These are phyloP conservation scores for Populus euphratica DNA, from an alignment of 345 rosid species.

Conservation along the genomic window DNA sequence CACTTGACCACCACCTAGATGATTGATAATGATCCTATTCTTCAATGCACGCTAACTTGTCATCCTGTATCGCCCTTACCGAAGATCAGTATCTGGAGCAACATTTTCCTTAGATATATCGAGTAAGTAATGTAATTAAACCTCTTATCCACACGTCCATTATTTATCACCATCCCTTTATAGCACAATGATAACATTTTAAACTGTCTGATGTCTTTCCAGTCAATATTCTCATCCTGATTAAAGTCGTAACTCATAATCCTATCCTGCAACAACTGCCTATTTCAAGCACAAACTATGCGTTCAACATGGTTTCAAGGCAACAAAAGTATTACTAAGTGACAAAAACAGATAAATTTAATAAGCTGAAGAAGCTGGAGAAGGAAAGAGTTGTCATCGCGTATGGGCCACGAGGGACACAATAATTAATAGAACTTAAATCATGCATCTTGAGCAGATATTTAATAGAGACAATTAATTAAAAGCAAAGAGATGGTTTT, in stretches of 20 bases:
- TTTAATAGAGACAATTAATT: no score
- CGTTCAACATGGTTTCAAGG: neutral
- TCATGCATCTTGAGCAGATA: no score
- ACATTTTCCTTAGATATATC: neutral
- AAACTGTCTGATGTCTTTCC: neutral
- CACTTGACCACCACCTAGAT: no score
- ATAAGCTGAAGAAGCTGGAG: neutral
- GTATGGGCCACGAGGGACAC: no score
- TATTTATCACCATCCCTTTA: neutral
- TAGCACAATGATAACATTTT: neutral
- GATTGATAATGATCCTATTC: neutral
- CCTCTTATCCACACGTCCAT: neutral
- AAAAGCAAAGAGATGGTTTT: neutral
- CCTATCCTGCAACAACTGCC: neutral
- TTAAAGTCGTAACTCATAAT: neutral
- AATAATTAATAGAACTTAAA: no score
- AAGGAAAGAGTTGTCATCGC: no score
- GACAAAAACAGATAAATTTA: conserved; percentile 8
- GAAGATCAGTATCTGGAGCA: neutral
- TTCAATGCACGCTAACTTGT: neutral
- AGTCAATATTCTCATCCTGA: neutral
- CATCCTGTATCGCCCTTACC: neutral
- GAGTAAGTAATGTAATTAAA: neutral
- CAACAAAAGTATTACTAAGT: neutral
- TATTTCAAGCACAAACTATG: neutral